A percentile compares a stretch with the other conserved stretches of the same genome.
phyloP scores from a whole-genome alignment of 139 green algal species.

The Zygnema circumcarinatum region DNA sequence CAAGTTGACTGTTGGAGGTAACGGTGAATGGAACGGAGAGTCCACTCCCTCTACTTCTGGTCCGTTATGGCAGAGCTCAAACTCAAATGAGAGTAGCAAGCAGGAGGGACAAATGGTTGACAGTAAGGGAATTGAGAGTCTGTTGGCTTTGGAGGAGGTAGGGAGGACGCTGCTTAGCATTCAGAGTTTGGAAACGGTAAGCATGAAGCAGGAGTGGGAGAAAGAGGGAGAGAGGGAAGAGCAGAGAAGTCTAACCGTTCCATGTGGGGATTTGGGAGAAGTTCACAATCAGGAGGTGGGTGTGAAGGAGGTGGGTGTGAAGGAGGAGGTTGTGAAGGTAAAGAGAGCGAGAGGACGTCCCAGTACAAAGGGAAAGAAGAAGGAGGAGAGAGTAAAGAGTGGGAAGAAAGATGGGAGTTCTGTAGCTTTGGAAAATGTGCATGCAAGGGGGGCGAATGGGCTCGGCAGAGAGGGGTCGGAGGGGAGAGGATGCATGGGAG shows the following conservation, averaged over 20 bases:
- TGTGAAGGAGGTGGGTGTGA: neutral
- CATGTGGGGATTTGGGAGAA: neutral
- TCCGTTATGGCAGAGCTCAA: neutral
- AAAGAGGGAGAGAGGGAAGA: neutral
- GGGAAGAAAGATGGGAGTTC: neutral
- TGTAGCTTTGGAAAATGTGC: too few species aligned
- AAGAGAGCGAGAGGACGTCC: neutral
- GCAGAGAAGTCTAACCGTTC: neutral
- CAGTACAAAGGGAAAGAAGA: neutral
- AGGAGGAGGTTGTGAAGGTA: neutral
- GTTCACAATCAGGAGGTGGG: neutral
- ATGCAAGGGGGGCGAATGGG: too few species aligned
- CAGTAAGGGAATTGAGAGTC: neutral
- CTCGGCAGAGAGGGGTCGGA: too few species aligned
- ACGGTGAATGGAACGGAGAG: neutral
- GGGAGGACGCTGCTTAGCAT: neutral
- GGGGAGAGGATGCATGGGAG: neutral
- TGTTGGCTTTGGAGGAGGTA: neutral
- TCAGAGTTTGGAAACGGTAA: neutral
- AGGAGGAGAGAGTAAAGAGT: neutral
- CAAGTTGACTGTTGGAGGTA: neutral
- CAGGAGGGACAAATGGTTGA: neutral
- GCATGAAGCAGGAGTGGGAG: neutral
- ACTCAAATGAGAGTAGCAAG: neutral
- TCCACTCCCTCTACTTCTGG: neutral